Evolutionary conservation across 163 green algal genomes (phyloP).

Genomic region (Chlamydomonas reinhardtii): DNA sequence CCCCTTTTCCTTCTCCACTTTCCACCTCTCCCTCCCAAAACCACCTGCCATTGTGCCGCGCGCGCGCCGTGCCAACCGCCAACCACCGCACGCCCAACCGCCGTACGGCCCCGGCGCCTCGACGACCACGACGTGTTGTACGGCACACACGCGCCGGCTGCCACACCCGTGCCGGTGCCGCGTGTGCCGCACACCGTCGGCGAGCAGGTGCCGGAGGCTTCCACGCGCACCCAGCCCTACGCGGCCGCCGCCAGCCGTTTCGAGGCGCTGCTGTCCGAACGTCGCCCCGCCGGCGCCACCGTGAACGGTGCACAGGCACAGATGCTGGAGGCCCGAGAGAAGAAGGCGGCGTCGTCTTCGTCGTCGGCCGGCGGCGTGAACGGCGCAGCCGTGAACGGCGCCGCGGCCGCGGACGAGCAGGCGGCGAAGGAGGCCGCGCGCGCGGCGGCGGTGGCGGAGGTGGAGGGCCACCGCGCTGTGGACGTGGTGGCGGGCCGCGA

Average conservation of each 20-base stretch:
- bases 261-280: slow-evolving; percentile 38
- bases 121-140: no score
- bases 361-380: background rate
- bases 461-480: slow-evolving; percentile 19
- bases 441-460: slow-evolving; percentile 29
- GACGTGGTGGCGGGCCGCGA: slow-evolving; percentile 26
- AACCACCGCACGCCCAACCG: no score
- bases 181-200: background rate
- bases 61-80: no score
- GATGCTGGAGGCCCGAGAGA: slow-evolving; percentile 28
- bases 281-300: slow-evolving; percentile 5
- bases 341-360: no score
- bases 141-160: background rate
- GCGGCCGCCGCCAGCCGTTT: slow-evolving; percentile 19
- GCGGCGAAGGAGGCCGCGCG: slow-evolving; percentile 48
- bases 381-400: no score
- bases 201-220: background rate
- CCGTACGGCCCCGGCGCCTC: no score
- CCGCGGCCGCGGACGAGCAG: slow-evolving; percentile 2
- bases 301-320: slow-evolving; percentile 14
- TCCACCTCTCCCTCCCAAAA: no score
- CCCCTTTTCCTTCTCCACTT: no score
- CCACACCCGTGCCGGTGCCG: background rate
- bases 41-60: no score
- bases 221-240: background rate